A percentile compares a stretch with the other conserved stretches of the same genome.
Evolutionary conservation across 768 basidiomycete species (phyloP).

Genomic region (Baorangia bicolor): DNA sequence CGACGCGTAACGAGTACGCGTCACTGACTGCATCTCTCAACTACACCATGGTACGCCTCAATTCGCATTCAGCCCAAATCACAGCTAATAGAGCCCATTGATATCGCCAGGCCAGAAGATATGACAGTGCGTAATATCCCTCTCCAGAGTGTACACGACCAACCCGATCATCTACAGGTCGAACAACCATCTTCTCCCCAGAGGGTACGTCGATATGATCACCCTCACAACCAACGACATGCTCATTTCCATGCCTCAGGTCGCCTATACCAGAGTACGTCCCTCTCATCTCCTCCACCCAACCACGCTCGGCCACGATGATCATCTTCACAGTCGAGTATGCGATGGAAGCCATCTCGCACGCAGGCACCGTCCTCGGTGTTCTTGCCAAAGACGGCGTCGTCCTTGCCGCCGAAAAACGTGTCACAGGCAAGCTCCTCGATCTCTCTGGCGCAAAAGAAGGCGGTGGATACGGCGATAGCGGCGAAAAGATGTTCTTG

Average conservation of each 20-base stretch:
- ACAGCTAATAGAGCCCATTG: neutral
- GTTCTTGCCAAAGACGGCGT: slow-evolving; percentile 89
- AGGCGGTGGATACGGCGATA: slow-evolving; percentile 83
- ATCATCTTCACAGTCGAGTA: slow-evolving; percentile 76
- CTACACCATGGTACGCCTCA: slow-evolving; percentile 48
- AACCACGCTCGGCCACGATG: slow-evolving; percentile 1
- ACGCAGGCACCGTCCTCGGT: slow-evolving; percentile 91
- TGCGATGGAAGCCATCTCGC: slow-evolving; percentile 99
- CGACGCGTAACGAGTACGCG: slow-evolving; percentile 30
- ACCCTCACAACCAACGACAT: slow-evolving; percentile 7
- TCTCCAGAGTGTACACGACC: slow-evolving; percentile 12
- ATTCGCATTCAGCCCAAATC: neutral
- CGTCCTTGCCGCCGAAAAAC: slow-evolving; percentile 93
- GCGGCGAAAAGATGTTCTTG: slow-evolving; percentile 97
- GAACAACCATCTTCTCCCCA: slow-evolving; percentile 98
- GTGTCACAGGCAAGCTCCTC: slow-evolving; percentile 95
- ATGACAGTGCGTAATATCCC: slow-evolving; percentile 74
- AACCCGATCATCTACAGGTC: slow-evolving; percentile 50
- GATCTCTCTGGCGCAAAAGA: slow-evolving; percentile 86
- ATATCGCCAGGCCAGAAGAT: slow-evolving; percentile 73
- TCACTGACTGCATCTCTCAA: slow-evolving; percentile 19
- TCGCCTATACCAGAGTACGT: slow-evolving; percentile 92
- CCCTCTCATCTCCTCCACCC: neutral
- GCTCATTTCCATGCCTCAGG: slow-evolving; percentile 46
- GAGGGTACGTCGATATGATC: slow-evolving; percentile 64